Base-by-base conservation (phyloP, 2,329 filamentous ascomycete genomes). In the Aspergillus spinulosporus region DNA sequence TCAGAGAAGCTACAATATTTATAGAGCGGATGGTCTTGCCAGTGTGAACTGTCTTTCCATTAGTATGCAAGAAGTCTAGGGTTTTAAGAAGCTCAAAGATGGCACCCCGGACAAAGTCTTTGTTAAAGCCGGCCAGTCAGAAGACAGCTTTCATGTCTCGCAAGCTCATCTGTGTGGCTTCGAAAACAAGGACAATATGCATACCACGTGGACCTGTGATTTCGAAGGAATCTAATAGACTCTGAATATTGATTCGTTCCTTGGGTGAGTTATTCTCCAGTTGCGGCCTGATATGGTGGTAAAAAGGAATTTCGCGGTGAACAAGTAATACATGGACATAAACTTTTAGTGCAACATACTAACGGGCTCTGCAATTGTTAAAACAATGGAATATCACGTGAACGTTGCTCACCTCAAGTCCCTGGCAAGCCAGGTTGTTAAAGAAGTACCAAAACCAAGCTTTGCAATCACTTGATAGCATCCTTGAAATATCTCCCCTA, bases 151-250 rank as follows among this genome's bases (percentile, higher is more conserved):
- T 63, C 59, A 68, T 61, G 21, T 66, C 64, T 48, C 54, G 60
- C 11, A 68, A 54, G 48, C 62, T 69, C 64, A 66, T 68, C 50
- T 63, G 59, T 3, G 66, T 64, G 39, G 66, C 56, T 54, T 68
- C 61, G 44, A 68, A 67, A 31, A 73, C 61, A 36, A 73, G 66
- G 36, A 69, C 65, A 31, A 56, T 45, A 58, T 73, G 67, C 14
- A 54, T 52, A 1, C 69, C 66, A 50, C 63, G 11, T 5, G 62
- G 63, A 39, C 69, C 65, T 9, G 54, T 47, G 32, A 73, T 47
- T n/a, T 65, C 49, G 52, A 75, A 75, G 3, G 64, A 63, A 55
- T 72, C 67, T 5, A 69, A 58, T n/a, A 71, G 31, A 26, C 42
- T 63, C 5, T 70, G 69, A 28, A 74, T 63, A 44, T 66, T 65